These are phyloP conservation scores for Lasiosphaeria miniovina DNA, from an alignment of 495 filamentous ascomycete genomes.

Conservation along the genomic window DNA sequence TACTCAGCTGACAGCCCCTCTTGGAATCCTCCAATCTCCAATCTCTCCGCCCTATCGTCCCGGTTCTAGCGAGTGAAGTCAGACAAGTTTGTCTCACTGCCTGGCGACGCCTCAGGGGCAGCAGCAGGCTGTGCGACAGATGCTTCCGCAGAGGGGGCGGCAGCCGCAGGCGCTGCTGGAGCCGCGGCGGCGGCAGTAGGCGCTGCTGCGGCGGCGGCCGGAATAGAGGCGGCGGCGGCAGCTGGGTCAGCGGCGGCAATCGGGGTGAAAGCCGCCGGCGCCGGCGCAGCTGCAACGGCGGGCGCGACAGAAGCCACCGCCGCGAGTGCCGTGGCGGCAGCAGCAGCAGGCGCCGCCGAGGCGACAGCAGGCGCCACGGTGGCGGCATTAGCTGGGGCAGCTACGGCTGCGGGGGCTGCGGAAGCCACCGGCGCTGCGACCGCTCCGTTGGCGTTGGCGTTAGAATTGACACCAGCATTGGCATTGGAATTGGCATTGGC, in stretches of 20 bases:
- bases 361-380: not conserved
- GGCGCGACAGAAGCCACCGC: not conserved
- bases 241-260: constrained; percentile 12
- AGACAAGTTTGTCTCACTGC: constrained; percentile 20
- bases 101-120: constrained; percentile 9
- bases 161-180: constrained; percentile 6
- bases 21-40: not conserved
- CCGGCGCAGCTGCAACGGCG: constrained; percentile 2
- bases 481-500: not conserved
- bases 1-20: not conserved
- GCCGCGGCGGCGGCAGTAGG: constrained; percentile 12
- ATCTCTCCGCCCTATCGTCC: not conserved
- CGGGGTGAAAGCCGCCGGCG: constrained; percentile 6
- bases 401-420: constrained; percentile 3
- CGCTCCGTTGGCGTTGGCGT: not conserved
- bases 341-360: not conserved
- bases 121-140: constrained; percentile 7
- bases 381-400: not conserved
- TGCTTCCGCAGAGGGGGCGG: constrained; percentile 7
- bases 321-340: constrained; percentile 1
- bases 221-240: constrained; percentile 1
- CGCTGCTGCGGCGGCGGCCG: constrained; percentile 1
- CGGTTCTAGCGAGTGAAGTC: constrained; percentile 28
- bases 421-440: not conserved
- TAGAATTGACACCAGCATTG: not conserved